phyloP scores from a whole-genome alignment of 257 asterid species.

The Fraxinus excelsior region DNA sequence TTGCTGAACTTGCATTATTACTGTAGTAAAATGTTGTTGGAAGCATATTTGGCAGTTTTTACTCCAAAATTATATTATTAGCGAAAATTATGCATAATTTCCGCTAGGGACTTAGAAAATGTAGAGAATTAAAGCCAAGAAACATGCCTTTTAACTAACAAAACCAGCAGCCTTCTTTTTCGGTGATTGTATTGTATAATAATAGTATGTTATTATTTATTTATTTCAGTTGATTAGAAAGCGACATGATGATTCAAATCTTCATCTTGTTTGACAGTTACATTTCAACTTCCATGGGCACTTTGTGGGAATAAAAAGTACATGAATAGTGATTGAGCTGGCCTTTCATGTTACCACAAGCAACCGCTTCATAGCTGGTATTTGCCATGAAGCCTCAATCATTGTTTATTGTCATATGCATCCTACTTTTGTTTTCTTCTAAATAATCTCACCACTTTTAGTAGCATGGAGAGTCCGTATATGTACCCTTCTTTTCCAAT shows the following conservation, averaged over 20 bases:
- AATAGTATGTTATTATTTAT: neutral
- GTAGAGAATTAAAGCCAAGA: neutral
- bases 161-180: neutral
- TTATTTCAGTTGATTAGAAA: conserved; percentile 11
- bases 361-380: conserved; percentile 15
- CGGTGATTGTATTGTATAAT: neutral
- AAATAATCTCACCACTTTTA: neutral
- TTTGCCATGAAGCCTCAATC: conserved; percentile 20
- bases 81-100: no score
- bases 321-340: neutral
- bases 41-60: neutral
- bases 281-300: conserved; percentile 16
- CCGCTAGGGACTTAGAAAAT: neutral
- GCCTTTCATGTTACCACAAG: conserved; percentile 6
- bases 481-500: neutral
- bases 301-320: neutral
- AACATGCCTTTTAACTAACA: neutral
- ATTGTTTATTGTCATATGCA: conserved; percentile 5
- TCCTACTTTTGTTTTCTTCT: neutral
- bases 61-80: no score
- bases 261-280: conserved; percentile 7
- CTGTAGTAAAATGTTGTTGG: neutral
- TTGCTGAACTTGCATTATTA: neutral
- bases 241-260: conserved; percentile 12
- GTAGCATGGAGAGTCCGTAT: neutral